These are phyloP conservation scores for Craspedostauros australis DNA, from an alignment of 108 stramenopile species.

Conservation along the genomic window DNA sequence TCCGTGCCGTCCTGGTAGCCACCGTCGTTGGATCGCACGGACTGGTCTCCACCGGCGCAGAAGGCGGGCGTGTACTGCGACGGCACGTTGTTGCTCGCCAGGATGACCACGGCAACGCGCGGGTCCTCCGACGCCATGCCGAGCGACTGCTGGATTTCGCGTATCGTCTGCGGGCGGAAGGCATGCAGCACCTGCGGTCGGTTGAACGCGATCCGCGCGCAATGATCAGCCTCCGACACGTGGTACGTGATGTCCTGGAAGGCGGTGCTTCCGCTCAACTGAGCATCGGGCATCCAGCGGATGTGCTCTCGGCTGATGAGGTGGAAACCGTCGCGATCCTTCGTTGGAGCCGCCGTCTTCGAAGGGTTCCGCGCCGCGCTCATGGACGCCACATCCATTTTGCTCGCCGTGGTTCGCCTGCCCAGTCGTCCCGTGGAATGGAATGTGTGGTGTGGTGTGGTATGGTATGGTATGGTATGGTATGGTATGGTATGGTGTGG, in stretches of 20 bases:
- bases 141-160: constrained; percentile 78
- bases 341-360: constrained; percentile 64
- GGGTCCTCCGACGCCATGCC: constrained; percentile 81
- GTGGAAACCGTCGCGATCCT: constrained; percentile 74
- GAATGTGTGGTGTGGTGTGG: no score
- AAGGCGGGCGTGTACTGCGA: constrained; percentile 75
- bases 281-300: constrained; percentile 41
- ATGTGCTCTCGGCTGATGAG: constrained; percentile 60
- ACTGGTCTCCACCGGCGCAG: constrained; percentile 93
- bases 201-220: constrained; percentile 82
- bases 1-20: constrained; percentile 90
- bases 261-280: not conserved
- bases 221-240: constrained; percentile 53
- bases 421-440: no score
- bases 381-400: constrained; percentile 56
- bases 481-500: no score
- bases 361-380: constrained; percentile 64
- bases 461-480: no score
- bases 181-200: constrained; percentile 84
- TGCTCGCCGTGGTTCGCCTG: no score
- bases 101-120: constrained; percentile 69
- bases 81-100: constrained; percentile 37
- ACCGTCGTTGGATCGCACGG: constrained; percentile 69
- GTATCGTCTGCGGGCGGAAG: constrained; percentile 91
- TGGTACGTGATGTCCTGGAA: constrained; percentile 79